Evolutionary conservation across 108 stramenopile species (phyloP), one percentile per base, ranked within the genome.

Genomic region (Nitzschia putrida): DNA sequence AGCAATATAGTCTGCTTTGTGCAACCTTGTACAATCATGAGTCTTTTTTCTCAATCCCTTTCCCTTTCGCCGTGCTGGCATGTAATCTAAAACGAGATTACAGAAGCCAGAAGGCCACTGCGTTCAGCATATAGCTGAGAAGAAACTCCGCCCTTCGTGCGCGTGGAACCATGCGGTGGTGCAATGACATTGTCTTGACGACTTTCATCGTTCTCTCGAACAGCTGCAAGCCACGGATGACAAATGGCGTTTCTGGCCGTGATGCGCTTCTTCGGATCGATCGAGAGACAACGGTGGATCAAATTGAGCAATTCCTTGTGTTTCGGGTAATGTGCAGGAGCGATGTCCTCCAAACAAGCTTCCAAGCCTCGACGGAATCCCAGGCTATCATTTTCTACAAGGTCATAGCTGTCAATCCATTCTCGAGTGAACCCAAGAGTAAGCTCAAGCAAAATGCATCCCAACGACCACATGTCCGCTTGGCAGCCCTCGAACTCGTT

Each of bases 401-500:
- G 22, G 11, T 72, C 66, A 50, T 74, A 74, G 21, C 70, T 69
- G 29, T 72, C 60, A 49, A 68, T 71, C 80, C 80, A 81, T 21
- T 72, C 55, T 13, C 59, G 60, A 7, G 74, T 64, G 67, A 76
- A 68, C 7, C 74, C 74, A 16, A 75, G 44, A 14, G 74, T 73
- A 11, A 91, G 59, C 72, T 91, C 89, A 13, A 91, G 53, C 21
- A 91, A 42, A 56, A 91, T 86, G 63, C 83, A 83, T 12, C 89
- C 89, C 12, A 91, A 34, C 10, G 74, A 77, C 89, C 89, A 91
- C 68, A 85, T 78, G 56, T 91, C 89, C n/a, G 73, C 83, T 37
- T 50, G 39, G 22, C 80, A 50, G 12, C 85, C 85, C 55, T 78
- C 81, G 29, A 74, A 76, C 40, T 24, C 37, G 21, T 59, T 56